Base-by-base conservation (phyloP, 148 eudicot genomes). In the Dianthus caryophyllus region DNA sequence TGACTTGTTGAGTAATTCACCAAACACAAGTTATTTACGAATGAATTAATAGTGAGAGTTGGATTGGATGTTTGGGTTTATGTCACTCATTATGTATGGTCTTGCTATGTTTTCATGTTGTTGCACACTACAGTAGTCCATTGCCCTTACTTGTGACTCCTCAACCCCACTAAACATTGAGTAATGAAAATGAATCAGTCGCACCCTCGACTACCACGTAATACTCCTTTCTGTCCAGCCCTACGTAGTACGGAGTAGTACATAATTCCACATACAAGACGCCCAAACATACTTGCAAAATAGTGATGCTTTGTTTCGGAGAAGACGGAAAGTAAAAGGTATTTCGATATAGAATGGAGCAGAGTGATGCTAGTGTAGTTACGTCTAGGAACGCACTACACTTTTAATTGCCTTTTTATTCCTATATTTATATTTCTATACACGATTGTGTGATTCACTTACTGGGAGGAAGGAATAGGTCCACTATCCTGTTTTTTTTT, bases 401-500 rank as follows among this genome's bases (percentile, higher is more conserved):
- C 66, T 25, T 63, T 18, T 11, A 15, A 4, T 43, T 24, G 52
- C 21, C 66, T 44, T 58, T 63, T 63, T 63, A 8, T 63, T 63
- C 12, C n/a, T 61, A 14, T 36, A n/a, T n/a, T n/a, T n/a, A n/a
- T n/a, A n/a, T n/a, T 16, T 48, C 63, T 30, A 31, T 18, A 30
- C 20, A 36, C 36, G 27, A 12, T 61, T 63, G 51, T 63, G 66
- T 63, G 66, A 49, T 15, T 63, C 38, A 25, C 33, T 63, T 51
- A 63, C 66, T 63, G 44, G 36, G 66, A 44, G 44, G 22, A 6
- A 63, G 36, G 66, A 44, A 63, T 43, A 6, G 11, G 65, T 39
- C 65, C 30, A 61, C 65, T 61, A 58, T 15, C 20, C 31, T 58
- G 39, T 61, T n/a, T n/a, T n/a, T n/a, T n/a, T n/a, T n/a, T n/a